Base-by-base conservation (phyloP, 305 asterid genomes). In the Fraxinus paxiana region DNA sequence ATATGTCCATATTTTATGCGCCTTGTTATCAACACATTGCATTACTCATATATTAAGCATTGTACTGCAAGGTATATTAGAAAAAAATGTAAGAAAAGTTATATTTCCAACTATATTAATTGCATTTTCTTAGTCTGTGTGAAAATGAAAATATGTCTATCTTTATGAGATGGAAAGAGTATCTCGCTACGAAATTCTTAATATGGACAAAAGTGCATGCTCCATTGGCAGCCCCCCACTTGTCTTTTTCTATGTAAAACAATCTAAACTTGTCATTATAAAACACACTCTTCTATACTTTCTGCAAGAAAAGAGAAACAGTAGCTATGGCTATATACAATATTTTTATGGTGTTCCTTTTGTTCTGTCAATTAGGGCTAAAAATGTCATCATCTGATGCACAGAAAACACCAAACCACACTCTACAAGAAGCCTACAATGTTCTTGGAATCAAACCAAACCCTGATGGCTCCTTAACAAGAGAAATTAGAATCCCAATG, bases 381-480 rank as follows among this genome's bases (percentile, higher is more conserved):
- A 59, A 59, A 18, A 20, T 59, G 1, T 6, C 69, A 59, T 18
- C 69, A 59, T 59, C 30, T 18, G 69, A 17, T 59, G 69, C 0
- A 20, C 69, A 59, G 13, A 7, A 20, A 59, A 59, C 69, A 18
- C 69, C 30, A 59, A 1, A 9, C 7, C 69, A 59, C 30, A 59
- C 69, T 6, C 30, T 88, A 80, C 91, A 83, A 83, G 73, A 65
- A 83, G 65, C 90, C 89, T 73, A 73, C 30, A 7, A 59, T 59
- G 4, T 18, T 20, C 69, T 59, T 59, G 69, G 82, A 0, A 51
- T 87, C 73, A 76, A 33, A 15, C 92, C 38, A 22, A 91, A 91
- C 83, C 89, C 96, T 69, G 96, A 92, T n/a, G 97, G 97, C 43
- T 86, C 96, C 4, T 81, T 90, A 83, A 89, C 91, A 0, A 82